Evolutionary conservation across 768 basidiomycete genomes (phyloP).

Genomic region (Trametes gibbosa): DNA sequence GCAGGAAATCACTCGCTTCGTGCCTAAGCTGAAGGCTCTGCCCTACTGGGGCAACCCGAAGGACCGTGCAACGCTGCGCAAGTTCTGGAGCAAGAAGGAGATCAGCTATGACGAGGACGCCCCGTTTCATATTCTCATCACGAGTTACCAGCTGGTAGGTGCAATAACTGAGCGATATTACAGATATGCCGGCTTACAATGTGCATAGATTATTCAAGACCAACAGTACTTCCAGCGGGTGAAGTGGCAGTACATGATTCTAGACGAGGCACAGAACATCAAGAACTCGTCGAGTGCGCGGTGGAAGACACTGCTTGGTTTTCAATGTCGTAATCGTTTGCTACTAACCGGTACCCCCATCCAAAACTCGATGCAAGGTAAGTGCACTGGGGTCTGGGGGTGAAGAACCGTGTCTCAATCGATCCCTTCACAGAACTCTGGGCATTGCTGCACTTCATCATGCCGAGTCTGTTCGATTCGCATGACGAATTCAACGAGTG

Average conservation of each 20-base stretch:
- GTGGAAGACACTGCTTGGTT: constrained; percentile 95
- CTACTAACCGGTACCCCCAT: constrained; percentile 97
- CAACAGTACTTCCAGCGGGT: constrained; percentile 97
- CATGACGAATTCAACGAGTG: constrained; percentile 99
- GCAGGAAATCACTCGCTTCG: constrained; percentile 95
- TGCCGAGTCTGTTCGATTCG: constrained; percentile 98
- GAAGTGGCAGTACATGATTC: constrained; percentile 99
- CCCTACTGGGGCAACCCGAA: constrained; percentile 99
- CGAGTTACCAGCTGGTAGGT: constrained; percentile 91
- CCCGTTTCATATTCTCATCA: constrained; percentile 94
- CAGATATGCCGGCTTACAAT: background rate
- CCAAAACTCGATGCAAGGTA: constrained; percentile 99
- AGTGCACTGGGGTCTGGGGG: constrained; percentile 16
- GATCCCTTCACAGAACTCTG: constrained; percentile 68
- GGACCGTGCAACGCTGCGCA: constrained; percentile 89
- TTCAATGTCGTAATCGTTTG: constrained; percentile 93
- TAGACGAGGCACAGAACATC: constrained; percentile 99
- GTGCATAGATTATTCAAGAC: constrained; percentile 80
- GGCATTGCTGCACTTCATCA: constrained; percentile 99
- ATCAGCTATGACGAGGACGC: constrained; percentile 94
- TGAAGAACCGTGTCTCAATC: background rate
- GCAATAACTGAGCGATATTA: too few species aligned
- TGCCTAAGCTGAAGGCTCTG: constrained; percentile 88
- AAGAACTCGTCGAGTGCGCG: constrained; percentile 95
- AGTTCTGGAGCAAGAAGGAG: constrained; percentile 98